These are phyloP conservation scores for Lavandula angustifolia DNA, from an alignment of 257 asterid species.

Conservation along the genomic window DNA sequence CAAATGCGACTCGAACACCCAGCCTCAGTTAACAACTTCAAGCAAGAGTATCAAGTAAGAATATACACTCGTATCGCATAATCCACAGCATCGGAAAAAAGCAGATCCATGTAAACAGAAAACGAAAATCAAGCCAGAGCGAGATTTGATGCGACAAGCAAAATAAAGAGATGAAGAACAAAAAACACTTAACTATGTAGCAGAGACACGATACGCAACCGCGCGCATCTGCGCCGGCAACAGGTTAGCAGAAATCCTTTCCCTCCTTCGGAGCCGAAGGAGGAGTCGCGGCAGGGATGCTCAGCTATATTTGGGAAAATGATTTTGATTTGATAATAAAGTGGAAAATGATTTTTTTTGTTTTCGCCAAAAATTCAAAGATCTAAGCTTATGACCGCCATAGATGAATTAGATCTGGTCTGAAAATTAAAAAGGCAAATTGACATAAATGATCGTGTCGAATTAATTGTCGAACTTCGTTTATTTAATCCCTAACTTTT, in stretches of 20 bases:
- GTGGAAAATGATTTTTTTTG: not conserved
- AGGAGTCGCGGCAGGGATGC: slow-evolving; percentile 6
- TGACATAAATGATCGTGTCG: too few relatives aligned
- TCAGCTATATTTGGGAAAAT: not conserved
- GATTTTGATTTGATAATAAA: not conserved
- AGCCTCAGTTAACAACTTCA: not conserved
- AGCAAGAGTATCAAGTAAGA: not conserved
- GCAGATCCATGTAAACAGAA: slow-evolving; percentile 25
- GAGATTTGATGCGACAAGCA: slow-evolving; percentile 6
- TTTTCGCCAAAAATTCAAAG: not conserved
- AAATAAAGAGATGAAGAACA: not conserved
- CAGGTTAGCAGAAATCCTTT: not conserved
- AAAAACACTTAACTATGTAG: slow-evolving; percentile 9
- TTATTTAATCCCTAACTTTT: too few relatives aligned
- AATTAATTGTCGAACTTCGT: too few relatives aligned
- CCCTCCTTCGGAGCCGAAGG: slow-evolving; percentile 21
- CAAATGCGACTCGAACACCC: not conserved
- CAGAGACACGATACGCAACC: slow-evolving; percentile 19
- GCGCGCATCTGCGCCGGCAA: slow-evolving; percentile 13
- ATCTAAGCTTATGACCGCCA: slow-evolving; percentile 11
- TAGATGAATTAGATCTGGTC: slow-evolving; percentile 27
- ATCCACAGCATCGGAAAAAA: not conserved
- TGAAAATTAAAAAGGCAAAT: not conserved
- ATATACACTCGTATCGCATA: slow-evolving; percentile 3
- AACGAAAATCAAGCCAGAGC: not conserved